phyloP scores from a whole-genome alignment of 2,329 filamentous ascomycete species.

The Fusarium sp. region DNA sequence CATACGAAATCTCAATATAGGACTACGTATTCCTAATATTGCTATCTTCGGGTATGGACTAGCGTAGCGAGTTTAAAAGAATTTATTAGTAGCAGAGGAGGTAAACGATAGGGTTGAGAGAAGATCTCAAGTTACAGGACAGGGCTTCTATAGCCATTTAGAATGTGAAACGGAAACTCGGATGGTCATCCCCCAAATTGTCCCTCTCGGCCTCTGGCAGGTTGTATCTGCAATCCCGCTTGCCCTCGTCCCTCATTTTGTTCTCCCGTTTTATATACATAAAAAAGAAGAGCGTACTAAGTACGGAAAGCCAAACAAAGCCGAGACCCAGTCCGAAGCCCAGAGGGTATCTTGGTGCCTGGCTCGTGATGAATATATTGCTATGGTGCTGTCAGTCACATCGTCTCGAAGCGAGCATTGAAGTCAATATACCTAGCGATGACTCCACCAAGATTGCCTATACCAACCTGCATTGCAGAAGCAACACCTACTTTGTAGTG shows the following conservation, averaged over 20 bases:
- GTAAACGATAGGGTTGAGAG: no score
- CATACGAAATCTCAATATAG: no score
- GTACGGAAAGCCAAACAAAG: constrained; percentile 18
- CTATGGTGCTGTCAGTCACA: neutral
- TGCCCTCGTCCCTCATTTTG: constrained; percentile 20
- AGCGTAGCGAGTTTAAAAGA: no score
- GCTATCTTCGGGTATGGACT: no score
- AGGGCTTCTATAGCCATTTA: neutral
- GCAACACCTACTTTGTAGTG: constrained; percentile 71
- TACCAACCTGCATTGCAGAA: constrained; percentile 72
- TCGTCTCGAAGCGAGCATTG: neutral
- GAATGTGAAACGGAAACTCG: constrained; percentile 8
- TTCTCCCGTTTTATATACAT: constrained; percentile 16
- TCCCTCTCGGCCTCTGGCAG: constrained; percentile 5
- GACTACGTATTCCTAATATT: no score
- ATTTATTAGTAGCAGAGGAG: no score
- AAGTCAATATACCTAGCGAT: constrained; percentile 7
- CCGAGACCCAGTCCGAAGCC: constrained; percentile 15
- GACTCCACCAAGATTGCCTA: constrained; percentile 66
- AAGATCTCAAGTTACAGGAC: no score
- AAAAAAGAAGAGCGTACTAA: neutral
- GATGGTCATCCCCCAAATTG: constrained; percentile 16
- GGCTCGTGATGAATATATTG: constrained; percentile 7
- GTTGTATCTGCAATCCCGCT: constrained; percentile 11
- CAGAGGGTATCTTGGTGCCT: constrained; percentile 23